Percentiles rank a stretch among this genome's conserved stretches.
These are phyloP conservation scores for Penicillium palitans DNA, from an alignment of 2,329 filamentous ascomycete genomes.

Conservation along the genomic window DNA sequence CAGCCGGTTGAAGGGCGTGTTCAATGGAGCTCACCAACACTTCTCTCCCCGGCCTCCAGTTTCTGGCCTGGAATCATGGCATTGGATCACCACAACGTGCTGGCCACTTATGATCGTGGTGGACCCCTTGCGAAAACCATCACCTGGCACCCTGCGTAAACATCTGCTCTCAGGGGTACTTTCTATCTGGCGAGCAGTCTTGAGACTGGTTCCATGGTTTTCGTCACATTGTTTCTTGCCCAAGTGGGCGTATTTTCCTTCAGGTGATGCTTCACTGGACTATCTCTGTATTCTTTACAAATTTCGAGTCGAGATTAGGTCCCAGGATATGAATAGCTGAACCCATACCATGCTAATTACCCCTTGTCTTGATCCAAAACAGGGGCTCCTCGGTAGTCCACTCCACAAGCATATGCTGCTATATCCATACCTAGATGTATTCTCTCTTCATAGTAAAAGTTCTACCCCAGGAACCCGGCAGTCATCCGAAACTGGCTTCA, in stretches of 20 bases:
- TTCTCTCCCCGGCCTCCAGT: conserved; percentile 35
- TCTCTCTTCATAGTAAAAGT: background rate
- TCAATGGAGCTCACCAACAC: conserved; percentile 35
- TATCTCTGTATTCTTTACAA: background rate
- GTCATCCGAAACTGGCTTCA: background rate
- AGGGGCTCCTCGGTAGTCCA: background rate
- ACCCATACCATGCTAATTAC: background rate
- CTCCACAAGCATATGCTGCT: background rate
- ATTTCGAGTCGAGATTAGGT: background rate
- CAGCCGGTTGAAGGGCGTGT: conserved; percentile 38
- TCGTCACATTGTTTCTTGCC: background rate
- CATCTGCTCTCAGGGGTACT: background rate
- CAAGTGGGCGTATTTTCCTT: background rate
- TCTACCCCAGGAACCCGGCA: background rate
- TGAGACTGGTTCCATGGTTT: background rate
- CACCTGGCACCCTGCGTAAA: conserved; percentile 22
- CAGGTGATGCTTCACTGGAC: background rate
- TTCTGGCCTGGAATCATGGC: conserved; percentile 45
- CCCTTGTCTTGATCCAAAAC: background rate
- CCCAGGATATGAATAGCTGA: background rate
- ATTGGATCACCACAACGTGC: conserved; percentile 27
- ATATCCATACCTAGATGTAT: background rate
- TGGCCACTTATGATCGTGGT: conserved; percentile 34
- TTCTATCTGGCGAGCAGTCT: background rate
- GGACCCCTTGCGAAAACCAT: conserved; percentile 31